phyloP scores from a whole-genome alignment of 2,329 filamentous ascomycete species.

The Tympanopsis confertula region DNA sequence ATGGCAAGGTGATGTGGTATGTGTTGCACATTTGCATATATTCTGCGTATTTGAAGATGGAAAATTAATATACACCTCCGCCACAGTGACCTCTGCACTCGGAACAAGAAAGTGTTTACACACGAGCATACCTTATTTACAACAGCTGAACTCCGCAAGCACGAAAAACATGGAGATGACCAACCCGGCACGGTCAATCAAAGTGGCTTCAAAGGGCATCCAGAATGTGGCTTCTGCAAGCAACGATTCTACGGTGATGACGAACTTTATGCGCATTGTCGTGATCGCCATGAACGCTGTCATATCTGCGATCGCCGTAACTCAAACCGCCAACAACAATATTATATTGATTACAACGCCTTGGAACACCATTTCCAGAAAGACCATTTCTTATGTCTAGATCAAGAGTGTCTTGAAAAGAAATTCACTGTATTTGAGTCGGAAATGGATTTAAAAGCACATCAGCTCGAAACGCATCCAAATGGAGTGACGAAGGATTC shows the following conservation, averaged over 20 bases:
- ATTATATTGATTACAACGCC: conserved; percentile 64
- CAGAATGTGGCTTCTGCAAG: conserved; percentile 57
- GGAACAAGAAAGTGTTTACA: conserved; percentile 63
- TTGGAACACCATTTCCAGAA: conserved; percentile 77
- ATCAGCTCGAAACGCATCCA: conserved; percentile 76
- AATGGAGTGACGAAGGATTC: conserved; percentile 72
- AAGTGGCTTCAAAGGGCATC: conserved; percentile 59
- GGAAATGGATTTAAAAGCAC: conserved; percentile 87
- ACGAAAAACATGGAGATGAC: conserved; percentile 56
- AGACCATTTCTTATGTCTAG: conserved; percentile 76
- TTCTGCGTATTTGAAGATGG: not conserved
- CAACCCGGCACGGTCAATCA: conserved; percentile 55
- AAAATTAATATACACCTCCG: no score
- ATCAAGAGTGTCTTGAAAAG: conserved; percentile 84
- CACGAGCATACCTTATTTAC: conserved; percentile 62
- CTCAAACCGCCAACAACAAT: conserved; percentile 44
- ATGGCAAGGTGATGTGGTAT: conserved; percentile 39
- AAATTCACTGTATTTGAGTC: conserved; percentile 96
- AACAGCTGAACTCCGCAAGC: conserved; percentile 42
- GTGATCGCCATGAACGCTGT: conserved; percentile 57
- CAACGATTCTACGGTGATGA: conserved; percentile 59
- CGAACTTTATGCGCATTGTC: conserved; percentile 54
- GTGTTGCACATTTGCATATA: conserved; percentile 1
- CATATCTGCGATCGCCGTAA: conserved; percentile 54
- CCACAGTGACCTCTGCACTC: conserved; percentile 28